phyloP scores from a whole-genome alignment of 306 rosid species.

The Senna siamea region DNA sequence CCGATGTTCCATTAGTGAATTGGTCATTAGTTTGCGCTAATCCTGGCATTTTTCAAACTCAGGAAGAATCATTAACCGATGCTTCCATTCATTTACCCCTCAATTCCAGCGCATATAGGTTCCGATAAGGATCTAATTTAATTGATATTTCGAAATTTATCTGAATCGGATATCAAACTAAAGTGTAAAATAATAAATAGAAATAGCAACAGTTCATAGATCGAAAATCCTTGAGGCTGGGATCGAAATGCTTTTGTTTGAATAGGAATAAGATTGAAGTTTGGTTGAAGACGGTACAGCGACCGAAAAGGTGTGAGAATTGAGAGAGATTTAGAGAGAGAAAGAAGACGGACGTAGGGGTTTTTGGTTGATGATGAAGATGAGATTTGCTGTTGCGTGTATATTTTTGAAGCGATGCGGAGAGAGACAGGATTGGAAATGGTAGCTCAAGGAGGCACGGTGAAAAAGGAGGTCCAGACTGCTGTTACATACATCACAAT shows the following conservation, averaged over 20 bases:
- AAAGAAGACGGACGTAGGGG: slow-evolving; percentile 40
- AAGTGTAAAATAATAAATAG: slow-evolving; percentile 22
- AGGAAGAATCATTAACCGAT: slow-evolving; percentile 44
- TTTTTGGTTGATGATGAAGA: slow-evolving; percentile 61
- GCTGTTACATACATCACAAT: slow-evolving; percentile 33
- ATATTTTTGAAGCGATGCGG: slow-evolving; percentile 34
- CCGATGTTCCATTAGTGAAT: slow-evolving; percentile 66
- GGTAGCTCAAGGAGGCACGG: slow-evolving; percentile 23
- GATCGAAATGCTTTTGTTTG: slow-evolving; percentile 39
- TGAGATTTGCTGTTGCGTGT: slow-evolving; percentile 71
- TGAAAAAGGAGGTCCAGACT: slow-evolving; percentile 30
- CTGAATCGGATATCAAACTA: slow-evolving; percentile 30
- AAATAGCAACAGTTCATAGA: slow-evolving; percentile 36
- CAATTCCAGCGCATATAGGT: not conserved
- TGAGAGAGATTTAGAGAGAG: slow-evolving; percentile 50
- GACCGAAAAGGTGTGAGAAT: slow-evolving; percentile 31
- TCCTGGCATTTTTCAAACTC: slow-evolving; percentile 79
- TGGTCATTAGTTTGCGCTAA: slow-evolving; percentile 71
- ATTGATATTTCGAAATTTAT: slow-evolving; percentile 33
- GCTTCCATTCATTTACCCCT: slow-evolving; percentile 47
- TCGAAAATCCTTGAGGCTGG: slow-evolving; percentile 35
- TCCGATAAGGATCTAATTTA: slow-evolving; percentile 47
- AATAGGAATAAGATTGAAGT: slow-evolving; percentile 43
- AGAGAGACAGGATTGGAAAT: slow-evolving; percentile 33
- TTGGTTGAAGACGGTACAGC: slow-evolving; percentile 5